Evolutionary conservation across 202 grass and related monocot species (phyloP), one percentile per base, ranked within the genome.

Genomic region (Schoenoplectus triqueter): DNA sequence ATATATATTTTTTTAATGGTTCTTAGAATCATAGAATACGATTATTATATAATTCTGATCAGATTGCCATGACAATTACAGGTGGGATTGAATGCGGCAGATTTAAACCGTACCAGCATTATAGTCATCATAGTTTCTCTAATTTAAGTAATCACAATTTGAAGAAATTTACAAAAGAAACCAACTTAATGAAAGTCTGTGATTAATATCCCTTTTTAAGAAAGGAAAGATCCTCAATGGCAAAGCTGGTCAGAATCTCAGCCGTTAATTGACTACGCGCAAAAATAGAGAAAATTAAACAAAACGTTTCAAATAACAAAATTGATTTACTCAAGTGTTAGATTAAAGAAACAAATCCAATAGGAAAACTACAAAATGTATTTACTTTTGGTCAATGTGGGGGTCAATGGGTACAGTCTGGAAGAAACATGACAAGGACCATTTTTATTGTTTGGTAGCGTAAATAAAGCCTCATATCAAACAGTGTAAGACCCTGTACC

Each of bases 1-100:
- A 40, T 20, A 40, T 11, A 45, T 69, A 69, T 18, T 8, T 57
- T n/a, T 56, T 78, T 2, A 4, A 59, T 76, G 73, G 6, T 76
- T 76, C 73, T 39, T 41, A 40, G 73, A 77, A 61, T 61, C n/a
- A n/a, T n/a, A n/a, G n/a, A n/a, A n/a, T 59, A n/a, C 17, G 11
- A 61, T 61, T 18, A 61, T 61, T 61, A 17, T 61, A 61, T 61
- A 61, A 6, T 17, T 51, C 49, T 51, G n/a, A 18, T 61, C 59
- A 42, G 40, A 17, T 70, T 18, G 68, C 68, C 15, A 47, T 47
- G 68, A 46, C 47, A 13, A 70, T 47, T 15, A 71, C 44, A 71
- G 13, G 7, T 48, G 7, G 65, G 18, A 8, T 5, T 67, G 9
- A 67, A 41, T 67, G 41, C 63, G 63, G 63, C 20, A 39, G 20